Conservation (phyloP, 2,329 filamentous ascomycete species). For the Chaetomium strumarium region DNA sequence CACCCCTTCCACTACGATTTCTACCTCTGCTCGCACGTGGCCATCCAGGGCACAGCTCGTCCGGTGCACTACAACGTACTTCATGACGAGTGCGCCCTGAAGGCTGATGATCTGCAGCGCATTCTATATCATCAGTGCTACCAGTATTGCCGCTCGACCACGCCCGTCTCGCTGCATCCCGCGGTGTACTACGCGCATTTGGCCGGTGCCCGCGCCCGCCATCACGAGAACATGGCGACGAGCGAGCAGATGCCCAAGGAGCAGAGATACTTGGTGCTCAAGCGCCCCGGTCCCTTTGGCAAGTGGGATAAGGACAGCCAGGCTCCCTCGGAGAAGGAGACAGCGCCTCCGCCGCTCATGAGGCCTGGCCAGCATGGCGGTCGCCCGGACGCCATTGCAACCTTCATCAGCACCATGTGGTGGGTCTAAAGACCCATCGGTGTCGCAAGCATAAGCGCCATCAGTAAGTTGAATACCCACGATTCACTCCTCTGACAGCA, state of each 20-base stretch:
- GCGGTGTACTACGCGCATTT: constrained; percentile 96
- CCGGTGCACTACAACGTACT: constrained; percentile 92
- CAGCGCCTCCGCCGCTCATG: constrained; percentile 27
- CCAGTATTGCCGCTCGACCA: constrained; percentile 86
- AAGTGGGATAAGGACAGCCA: constrained; percentile 25
- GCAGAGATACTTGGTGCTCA: constrained; percentile 37
- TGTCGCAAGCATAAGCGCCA: background rate
- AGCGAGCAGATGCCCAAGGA: constrained; percentile 41
- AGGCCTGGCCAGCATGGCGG: constrained; percentile 24
- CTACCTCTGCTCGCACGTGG: constrained; percentile 56
- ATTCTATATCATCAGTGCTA: constrained; percentile 96
- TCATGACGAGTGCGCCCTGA: constrained; percentile 67
- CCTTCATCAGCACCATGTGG: constrained; percentile 40
- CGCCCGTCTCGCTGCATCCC: constrained; percentile 81
- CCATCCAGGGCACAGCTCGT: constrained; percentile 89
- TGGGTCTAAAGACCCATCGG: constrained; percentile 30
- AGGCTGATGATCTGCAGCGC: constrained; percentile 66
- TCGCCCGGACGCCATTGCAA: constrained; percentile 16
- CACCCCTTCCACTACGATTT: constrained; percentile 90
- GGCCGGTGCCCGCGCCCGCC: constrained; percentile 70
- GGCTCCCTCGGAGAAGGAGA: constrained; percentile 4
- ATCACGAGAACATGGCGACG: constrained; percentile 56
- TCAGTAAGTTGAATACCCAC: too few species aligned
- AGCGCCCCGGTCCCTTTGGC: constrained; percentile 35
- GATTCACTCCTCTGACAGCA: too few species aligned